phyloP scores from a whole-genome alignment of 2,329 filamentous ascomycete genomes.

The Periconia macrospinosa region DNA sequence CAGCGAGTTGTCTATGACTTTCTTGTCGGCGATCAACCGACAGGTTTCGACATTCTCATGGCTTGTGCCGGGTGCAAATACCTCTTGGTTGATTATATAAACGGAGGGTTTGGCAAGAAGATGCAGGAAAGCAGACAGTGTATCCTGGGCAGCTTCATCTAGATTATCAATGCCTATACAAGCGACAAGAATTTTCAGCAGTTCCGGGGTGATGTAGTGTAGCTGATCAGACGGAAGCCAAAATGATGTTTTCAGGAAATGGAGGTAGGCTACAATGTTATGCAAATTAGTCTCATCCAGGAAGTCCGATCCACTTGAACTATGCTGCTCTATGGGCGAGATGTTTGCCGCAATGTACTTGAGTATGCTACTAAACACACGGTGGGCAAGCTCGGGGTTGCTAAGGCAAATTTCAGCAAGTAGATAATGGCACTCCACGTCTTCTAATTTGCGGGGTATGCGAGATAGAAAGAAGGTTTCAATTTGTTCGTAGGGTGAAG shows the following conservation, averaged over 20 bases:
- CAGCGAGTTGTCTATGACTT: constrained; percentile 23
- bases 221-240: constrained; percentile 24
- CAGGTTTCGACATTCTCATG: not conserved
- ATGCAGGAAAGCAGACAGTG: constrained; percentile 30
- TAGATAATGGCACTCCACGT: constrained; percentile 21
- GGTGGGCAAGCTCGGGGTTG: constrained; percentile 16
- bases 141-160: constrained; percentile 25
- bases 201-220: constrained; percentile 22
- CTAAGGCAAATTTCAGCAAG: constrained; percentile 27
- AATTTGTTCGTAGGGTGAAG: constrained; percentile 9
- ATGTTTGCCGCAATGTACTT: constrained; percentile 5
- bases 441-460: constrained; percentile 14
- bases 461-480: constrained; percentile 19
- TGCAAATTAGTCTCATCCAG: not conserved
- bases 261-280: constrained; percentile 17
- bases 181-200: constrained; percentile 17
- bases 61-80: not conserved
- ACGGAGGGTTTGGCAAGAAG: constrained; percentile 12
- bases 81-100: constrained; percentile 3
- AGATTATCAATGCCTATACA: constrained; percentile 24
- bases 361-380: constrained; percentile 12
- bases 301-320: not conserved
- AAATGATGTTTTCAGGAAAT: constrained; percentile 35
- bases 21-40: not conserved
- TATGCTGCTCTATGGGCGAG: not conserved